Evolutionary conservation across 2,329 filamentous ascomycete species (phyloP), one percentile per base, ranked within the genome.

Genomic region (Phymatotrichopsis omnivora): DNA sequence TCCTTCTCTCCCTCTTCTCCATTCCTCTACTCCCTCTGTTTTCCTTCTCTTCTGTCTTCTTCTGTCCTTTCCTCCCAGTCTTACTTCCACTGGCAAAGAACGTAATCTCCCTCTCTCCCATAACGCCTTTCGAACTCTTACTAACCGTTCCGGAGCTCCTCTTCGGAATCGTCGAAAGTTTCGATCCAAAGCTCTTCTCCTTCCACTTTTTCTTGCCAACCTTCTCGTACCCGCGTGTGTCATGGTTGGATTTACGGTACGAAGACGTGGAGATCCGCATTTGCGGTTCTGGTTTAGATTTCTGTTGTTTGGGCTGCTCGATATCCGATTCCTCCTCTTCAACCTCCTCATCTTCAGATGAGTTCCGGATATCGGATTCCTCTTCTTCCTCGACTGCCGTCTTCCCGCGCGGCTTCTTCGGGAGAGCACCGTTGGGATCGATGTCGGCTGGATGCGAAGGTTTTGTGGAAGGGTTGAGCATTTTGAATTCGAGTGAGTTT

Each of bases 381-480:
- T 68, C 69, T 52, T 75, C 69, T 49, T 71, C 64, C 48, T 75
- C 70, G 17, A 67, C 69, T 3, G 66, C 69, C 1, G 64, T 73
- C 59, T 72, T 67, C 27, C 67, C 69, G 23, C 48, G 52, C 37
- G 50, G 40, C 22, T 38, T 20, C 11, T 49, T 45, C 65, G 65
- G 33, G 63, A 65, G 39, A 66, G 62, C 14, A 47, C 43, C n/a
- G 39, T 60, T 52, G 45, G 60, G 56, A 23, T 52, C 52, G 30
- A 57, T 52, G 30, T 60, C 57, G n/a, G 61, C 62, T 34, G 63
- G 59, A 46, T 54, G 31, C 55, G 47, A 52, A 58, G 40, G 52
- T 58, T 44, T 74, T 6, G 85, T 91, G 64, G 85, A 93, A 4
- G 91, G 85, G 62, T 98, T 98, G 65, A 93, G 78, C 34, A 80